Base-by-base conservation (phyloP, 352 stramenopile genomes). In the Pythium rishiriense region DNA sequence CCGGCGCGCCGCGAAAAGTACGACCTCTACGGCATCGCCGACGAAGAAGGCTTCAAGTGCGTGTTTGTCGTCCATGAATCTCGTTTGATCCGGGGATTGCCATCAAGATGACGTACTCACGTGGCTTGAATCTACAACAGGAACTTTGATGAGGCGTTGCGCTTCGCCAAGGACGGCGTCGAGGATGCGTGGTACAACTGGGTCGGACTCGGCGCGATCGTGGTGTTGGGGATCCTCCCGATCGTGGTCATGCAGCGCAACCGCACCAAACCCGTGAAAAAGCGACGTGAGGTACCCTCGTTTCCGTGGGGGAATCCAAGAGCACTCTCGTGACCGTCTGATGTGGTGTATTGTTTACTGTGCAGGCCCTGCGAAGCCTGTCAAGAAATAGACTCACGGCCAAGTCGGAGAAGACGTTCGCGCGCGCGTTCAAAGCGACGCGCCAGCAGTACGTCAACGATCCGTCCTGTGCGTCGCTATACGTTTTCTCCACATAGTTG, bases 61-160 rank as follows among this genome's bases (percentile, higher is more conserved):
- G 81, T 83, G n/a, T n/a, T n/a, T n/a, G n/a, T n/a, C n/a, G n/a
- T n/a, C n/a, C n/a, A n/a, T n/a, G n/a, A n/a, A n/a, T n/a, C n/a
- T n/a, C n/a, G n/a, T n/a, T n/a, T n/a, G n/a, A n/a, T n/a, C n/a
- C n/a, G n/a, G n/a, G n/a, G n/a, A n/a, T n/a, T n/a, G n/a, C n/a
- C n/a, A n/a, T n/a, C n/a, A n/a, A n/a, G n/a, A n/a, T n/a, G n/a
- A n/a, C n/a, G n/a, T n/a, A n/a, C n/a, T n/a, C n/a, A n/a, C n/a
- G n/a, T n/a, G n/a, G n/a, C n/a, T n/a, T n/a, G n/a, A n/a, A n/a
- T 37, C 5, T 35, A 35, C 31, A 35, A 11, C 31, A 91, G 83
- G 68, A 90, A 89, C 69, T 91, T 91, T 72, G 83, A 90, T 58
- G 83, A 91, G 60, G 83, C 83, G 14, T 72, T 84, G 54, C 82